These are phyloP conservation scores for Articulospora tetracladia DNA, from an alignment of 495 filamentous ascomycete species.

Conservation along the genomic window DNA sequence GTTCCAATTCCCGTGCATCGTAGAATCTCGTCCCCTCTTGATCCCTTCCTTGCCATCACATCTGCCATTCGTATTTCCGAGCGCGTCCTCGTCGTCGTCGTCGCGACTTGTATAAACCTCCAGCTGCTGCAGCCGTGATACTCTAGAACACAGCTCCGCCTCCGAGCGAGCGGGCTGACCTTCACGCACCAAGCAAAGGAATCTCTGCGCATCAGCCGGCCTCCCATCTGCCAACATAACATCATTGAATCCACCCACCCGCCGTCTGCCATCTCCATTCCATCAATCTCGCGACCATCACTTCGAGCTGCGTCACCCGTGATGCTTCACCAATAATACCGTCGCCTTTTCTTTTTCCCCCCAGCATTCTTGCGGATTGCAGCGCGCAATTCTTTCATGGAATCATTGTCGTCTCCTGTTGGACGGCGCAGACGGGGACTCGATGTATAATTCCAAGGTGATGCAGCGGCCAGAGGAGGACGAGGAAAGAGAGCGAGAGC, in stretches of 20 bases:
- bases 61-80: neutral
- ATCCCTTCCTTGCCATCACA: neutral
- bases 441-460: conserved; percentile 24
- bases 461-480: conserved; percentile 21
- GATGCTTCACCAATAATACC: conserved; percentile 9
- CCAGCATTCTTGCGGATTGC: neutral
- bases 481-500: conserved; percentile 10
- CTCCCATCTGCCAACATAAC: conserved; percentile 9
- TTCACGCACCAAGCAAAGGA: neutral
- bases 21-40: neutral
- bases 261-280: neutral
- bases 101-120: conserved; percentile 6
- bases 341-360: conserved; percentile 1
- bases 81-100: conserved; percentile 10
- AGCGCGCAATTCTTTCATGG: conserved; percentile 13
- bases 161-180: conserved; percentile 4
- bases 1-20: neutral
- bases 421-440: conserved; percentile 23
- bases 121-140: neutral
- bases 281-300: conserved; percentile 1
- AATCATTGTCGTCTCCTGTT: conserved; percentile 14
- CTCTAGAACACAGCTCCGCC: neutral
- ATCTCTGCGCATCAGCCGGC: conserved; percentile 4
- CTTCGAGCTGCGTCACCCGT: conserved; percentile 3
- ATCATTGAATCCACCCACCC: conserved; percentile 6